Conservation (phyloP, 2,329 filamentous ascomycete genomes). For the Monosporascus sp. region DNA sequence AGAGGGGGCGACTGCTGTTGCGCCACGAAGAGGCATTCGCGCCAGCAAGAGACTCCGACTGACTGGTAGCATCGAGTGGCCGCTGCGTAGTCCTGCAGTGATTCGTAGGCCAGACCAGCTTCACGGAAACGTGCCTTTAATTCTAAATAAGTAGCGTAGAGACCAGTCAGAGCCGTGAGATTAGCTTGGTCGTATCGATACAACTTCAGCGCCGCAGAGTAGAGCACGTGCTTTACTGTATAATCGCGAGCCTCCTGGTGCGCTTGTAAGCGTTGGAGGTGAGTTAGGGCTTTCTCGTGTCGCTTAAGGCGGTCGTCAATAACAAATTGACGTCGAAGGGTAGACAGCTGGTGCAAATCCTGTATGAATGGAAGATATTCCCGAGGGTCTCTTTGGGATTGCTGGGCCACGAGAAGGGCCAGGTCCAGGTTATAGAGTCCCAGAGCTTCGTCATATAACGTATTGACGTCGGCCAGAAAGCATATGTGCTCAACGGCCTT, state of each 20-base stretch:
- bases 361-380: constrained; percentile 96
- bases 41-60: constrained; percentile 74
- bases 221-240: constrained; percentile 72
- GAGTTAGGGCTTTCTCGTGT: constrained; percentile 67
- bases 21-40: constrained; percentile 79
- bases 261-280: constrained; percentile 66
- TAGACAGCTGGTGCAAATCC: constrained; percentile 68
- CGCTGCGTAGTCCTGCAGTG: constrained; percentile 64
- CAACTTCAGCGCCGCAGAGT: constrained; percentile 69
- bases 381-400: constrained; percentile 89
- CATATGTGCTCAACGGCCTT: constrained; percentile 94
- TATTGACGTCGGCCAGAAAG: constrained; percentile 91
- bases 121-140: constrained; percentile 73
- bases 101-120: constrained; percentile 88
- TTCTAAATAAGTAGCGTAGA: constrained; percentile 77
- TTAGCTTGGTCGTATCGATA: constrained; percentile 76
- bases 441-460: constrained; percentile 83
- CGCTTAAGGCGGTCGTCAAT: constrained; percentile 87
- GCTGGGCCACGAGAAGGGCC: constrained; percentile 84
- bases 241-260: constrained; percentile 79
- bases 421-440: constrained; percentile 90
- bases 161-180: constrained; percentile 62
- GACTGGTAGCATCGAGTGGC: constrained; percentile 81
- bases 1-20: constrained; percentile 60
- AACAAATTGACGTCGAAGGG: constrained; percentile 67